phyloP scores from a whole-genome alignment of 257 asterid species.

The Fraxinus cuspidata region DNA sequence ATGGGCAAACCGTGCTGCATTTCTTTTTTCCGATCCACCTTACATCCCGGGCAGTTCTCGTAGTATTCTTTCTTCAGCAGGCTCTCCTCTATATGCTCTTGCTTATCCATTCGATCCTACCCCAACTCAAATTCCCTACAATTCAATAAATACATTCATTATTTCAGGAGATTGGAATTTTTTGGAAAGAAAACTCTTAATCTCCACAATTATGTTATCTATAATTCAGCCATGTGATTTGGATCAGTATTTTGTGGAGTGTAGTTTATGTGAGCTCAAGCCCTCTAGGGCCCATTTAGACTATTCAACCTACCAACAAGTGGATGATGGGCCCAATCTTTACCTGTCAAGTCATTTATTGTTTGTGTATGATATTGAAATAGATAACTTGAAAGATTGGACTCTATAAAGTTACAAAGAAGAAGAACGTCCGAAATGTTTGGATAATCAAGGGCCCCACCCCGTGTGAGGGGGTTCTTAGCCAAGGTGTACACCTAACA shows the following conservation, averaged over 20 bases:
- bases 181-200: neutral
- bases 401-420: too few relatives aligned
- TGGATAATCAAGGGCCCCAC: too few relatives aligned
- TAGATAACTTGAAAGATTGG: too few relatives aligned
- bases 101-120: constrained; percentile 18
- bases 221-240: constrained; percentile 16
- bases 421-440: too few relatives aligned
- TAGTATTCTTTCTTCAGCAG: constrained; percentile 31
- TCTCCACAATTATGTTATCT: too few relatives aligned
- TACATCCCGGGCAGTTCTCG: constrained; percentile 53
- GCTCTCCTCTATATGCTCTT: constrained; percentile 7
- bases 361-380: too few relatives aligned
- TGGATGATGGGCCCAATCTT: constrained; percentile 13
- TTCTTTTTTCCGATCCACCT: constrained; percentile 38
- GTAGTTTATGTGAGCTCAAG: constrained; percentile 18
- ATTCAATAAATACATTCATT: neutral
- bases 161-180: neutral
- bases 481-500: too few relatives aligned
- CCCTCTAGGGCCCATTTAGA: neutral
- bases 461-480: too few relatives aligned
- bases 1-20: constrained; percentile 40
- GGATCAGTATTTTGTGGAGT: neutral
- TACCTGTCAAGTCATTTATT: too few relatives aligned
- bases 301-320: constrained; percentile 10
- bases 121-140: neutral